phyloP scores from a whole-genome alignment of 2,329 filamentous ascomycete species.

The Ophiostoma perfectum region DNA sequence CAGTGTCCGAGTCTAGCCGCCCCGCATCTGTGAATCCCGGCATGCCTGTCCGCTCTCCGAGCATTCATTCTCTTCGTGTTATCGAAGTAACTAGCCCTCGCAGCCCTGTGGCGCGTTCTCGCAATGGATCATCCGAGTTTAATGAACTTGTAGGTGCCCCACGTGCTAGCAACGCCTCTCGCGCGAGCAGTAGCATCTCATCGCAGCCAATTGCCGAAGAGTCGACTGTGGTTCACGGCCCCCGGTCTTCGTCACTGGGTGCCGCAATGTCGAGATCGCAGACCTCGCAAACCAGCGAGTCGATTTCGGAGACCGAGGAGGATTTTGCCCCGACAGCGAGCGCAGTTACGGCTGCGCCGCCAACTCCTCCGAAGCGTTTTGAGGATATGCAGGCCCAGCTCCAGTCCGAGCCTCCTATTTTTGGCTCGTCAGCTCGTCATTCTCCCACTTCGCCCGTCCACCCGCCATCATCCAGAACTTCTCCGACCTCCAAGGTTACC shows the following conservation, averaged over 20 bases:
- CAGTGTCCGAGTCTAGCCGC: conserved; percentile 43
- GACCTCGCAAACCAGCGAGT: conserved; percentile 27
- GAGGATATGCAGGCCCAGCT: conserved; percentile 22
- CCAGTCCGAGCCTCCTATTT: conserved; percentile 26
- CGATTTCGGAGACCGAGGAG: conserved; percentile 45
- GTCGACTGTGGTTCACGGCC: conserved; percentile 28
- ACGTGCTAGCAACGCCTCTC: conserved; percentile 39
- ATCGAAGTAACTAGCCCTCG: conserved; percentile 52
- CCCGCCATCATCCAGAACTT: conserved; percentile 29
- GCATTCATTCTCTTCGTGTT: conserved; percentile 52
- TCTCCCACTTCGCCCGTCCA: conserved; percentile 25
- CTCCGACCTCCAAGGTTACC: not conserved
- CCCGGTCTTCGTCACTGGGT: conserved; percentile 13
- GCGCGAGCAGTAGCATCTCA: conserved; percentile 36
- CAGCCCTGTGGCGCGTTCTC: conserved; percentile 45
- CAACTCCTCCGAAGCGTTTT: conserved; percentile 5
- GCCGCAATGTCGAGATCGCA: conserved; percentile 14
- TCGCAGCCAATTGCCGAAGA: conserved; percentile 42
- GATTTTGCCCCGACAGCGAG: conserved; percentile 15
- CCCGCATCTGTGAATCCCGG: conserved; percentile 37
- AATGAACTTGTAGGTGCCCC: conserved; percentile 33
- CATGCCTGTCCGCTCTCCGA: conserved; percentile 42
- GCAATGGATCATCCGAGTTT: conserved; percentile 44
- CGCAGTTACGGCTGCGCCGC: not conserved
- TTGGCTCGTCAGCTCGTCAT: conserved; percentile 27